A percentile compares a stretch with the other conserved stretches of the same genome.
These are phyloP conservation scores for Pythium insidiosum DNA, from an alignment of 352 stramenopile genomes.

Conservation along the genomic window DNA sequence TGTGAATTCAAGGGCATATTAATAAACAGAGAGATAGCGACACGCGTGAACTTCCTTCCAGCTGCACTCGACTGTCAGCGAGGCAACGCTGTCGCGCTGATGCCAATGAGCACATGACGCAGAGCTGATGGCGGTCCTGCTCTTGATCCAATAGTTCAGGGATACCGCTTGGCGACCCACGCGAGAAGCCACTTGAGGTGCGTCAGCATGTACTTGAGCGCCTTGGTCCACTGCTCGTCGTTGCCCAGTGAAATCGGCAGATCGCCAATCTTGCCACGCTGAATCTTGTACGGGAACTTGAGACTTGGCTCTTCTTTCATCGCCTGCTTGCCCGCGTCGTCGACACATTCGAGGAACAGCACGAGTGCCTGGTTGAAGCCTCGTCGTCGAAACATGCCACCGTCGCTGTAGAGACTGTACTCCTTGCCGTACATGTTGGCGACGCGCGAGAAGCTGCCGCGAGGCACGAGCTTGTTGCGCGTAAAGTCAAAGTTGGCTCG, in stretches of 20 bases:
- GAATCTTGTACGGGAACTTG: constrained; percentile 88
- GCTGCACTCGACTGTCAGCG: neutral
- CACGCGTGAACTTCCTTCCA: no score
- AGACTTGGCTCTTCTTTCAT: constrained; percentile 86
- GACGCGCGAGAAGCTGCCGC: constrained; percentile 82
- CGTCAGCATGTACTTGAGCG: constrained; percentile 76
- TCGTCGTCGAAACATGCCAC: constrained; percentile 79
- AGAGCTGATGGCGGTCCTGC: no score
- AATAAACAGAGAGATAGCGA: no score
- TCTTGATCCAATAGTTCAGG: no score
- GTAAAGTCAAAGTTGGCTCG: constrained; percentile 80
- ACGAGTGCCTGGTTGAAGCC: constrained; percentile 91
- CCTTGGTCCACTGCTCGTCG: constrained; percentile 89
- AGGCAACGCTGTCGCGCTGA: no score
- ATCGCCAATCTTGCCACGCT: constrained; percentile 86
- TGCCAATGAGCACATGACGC: no score
- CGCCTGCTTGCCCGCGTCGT: constrained; percentile 75
- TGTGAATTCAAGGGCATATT: no score
- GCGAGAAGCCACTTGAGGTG: constrained; percentile 89
- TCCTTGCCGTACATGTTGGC: constrained; percentile 80
- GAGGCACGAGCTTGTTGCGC: constrained; percentile 72
- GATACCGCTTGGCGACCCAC: constrained; percentile 87
- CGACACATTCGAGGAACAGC: constrained; percentile 87
- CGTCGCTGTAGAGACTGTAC: constrained; percentile 74
- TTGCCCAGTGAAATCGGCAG: constrained; percentile 82